Base-by-base conservation (phyloP, 495 filamentous ascomycete species). In the Diplogelasinospora grovesii region DNA sequence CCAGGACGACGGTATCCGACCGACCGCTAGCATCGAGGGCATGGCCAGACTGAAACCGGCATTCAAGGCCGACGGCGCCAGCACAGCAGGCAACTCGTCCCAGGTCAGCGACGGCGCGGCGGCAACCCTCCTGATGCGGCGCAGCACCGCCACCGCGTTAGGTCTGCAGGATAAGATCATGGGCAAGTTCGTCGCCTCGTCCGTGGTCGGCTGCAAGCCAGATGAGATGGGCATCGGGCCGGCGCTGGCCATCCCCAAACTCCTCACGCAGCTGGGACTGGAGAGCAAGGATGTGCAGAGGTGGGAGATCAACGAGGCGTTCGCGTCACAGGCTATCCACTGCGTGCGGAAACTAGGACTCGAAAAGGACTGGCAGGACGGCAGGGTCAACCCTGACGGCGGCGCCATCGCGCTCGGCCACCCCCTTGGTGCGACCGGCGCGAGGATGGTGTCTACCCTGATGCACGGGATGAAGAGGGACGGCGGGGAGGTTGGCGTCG, bases 281-380 rank as follows among this genome's bases (percentile, higher is more conserved):
- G 52, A 53, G 34, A 78, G 68, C 5, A 64, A 68, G 8, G 86
- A 96, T 34, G 81, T 96, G 0, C 75, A 82, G 5, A 66, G 90
- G n/a, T 95, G 88, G 88, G 89, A 96, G 72, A 81, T 96, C 59
- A 96, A 95, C 61, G 89, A 95, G 72, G 89, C 89, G 14, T 96
- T 95, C 64, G 89, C 89, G 3, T 85, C 81, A 39, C 89, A 96
- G 66, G 81, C 85, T 9, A 57, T 95, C 8, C 85, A 93, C 66
- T 90, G 83, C 54, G 58, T 86, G 23, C 65, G 85, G 49, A 74
- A 81, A 61, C 65, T 95, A 13, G 86, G 86, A 0, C 57, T 88
- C 20, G 74, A 82, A 51, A 53, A 62, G 42, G 66, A 46, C 7
- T 75, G 79, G 67, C 73, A 73, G 48, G 62, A 74, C 48, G 74